phyloP scores from a whole-genome alignment of 805 yeast genomes.

The Torulaspora delbrueckii region DNA sequence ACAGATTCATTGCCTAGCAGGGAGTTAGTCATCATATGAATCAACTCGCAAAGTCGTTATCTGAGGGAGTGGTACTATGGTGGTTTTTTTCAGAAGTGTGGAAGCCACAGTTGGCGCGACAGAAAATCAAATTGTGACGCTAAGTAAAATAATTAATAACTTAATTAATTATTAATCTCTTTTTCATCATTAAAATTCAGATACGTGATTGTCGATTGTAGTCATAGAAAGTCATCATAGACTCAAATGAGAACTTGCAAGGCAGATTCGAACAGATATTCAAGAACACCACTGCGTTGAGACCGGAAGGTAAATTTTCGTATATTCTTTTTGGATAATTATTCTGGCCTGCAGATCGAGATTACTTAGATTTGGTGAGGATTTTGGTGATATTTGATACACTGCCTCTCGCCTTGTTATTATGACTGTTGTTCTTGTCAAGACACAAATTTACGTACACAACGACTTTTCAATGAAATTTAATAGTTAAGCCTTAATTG shows the following conservation, averaged over 20 bases:
- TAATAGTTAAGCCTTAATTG: neutral
- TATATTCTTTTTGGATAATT: no score
- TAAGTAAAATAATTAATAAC: neutral
- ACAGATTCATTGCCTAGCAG: neutral
- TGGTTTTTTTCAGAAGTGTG: neutral
- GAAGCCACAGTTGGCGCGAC: constrained; percentile 2
- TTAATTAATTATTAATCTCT: neutral
- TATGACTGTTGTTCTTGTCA: no score
- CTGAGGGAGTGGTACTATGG: neutral
- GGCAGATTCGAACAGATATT: no score
- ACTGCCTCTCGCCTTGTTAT: neutral
- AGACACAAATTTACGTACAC: neutral
- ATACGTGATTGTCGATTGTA: neutral
- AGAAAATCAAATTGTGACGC: neutral
- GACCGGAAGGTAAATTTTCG: no score
- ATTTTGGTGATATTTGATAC: neutral
- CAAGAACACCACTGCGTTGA: no score
- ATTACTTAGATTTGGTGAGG: neutral
- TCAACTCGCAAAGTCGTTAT: neutral
- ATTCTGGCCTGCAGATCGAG: neutral
- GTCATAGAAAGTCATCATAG: neutral
- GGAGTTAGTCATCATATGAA: neutral
- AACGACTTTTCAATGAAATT: neutral
- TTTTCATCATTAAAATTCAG: no score
- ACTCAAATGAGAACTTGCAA: neutral